phyloP scores from a whole-genome alignment of 1,284 basidiomycete species.

The Hemileia vastatrix region DNA sequence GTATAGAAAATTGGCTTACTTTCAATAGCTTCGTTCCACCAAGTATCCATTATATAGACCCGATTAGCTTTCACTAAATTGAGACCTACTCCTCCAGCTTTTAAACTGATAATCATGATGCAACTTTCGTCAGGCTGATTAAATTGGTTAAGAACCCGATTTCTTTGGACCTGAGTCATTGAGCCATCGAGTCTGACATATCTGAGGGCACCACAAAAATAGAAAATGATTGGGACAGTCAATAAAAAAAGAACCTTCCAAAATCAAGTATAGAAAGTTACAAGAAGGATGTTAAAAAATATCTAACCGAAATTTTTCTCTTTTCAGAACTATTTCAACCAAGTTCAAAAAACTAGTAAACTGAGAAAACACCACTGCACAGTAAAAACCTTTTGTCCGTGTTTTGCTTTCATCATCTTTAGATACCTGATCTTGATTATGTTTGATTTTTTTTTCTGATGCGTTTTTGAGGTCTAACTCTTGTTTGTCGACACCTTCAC shows the following conservation, averaged over 20 bases:
- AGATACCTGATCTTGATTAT: constrained; percentile 40
- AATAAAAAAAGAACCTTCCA: neutral
- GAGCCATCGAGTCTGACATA: constrained; percentile 85
- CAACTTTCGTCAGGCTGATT: constrained; percentile 70
- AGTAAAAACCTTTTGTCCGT: constrained; percentile 23
- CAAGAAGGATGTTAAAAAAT: constrained; percentile 5
- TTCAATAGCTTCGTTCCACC: constrained; percentile 23
- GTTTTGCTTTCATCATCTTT: neutral
- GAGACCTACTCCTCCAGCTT: constrained; percentile 81
- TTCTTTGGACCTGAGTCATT: constrained; percentile 77
- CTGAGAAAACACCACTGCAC: constrained; percentile 45
- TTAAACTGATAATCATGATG: constrained; percentile 77
- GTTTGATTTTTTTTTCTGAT: constrained; percentile 91
- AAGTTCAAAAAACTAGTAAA: constrained; percentile 46
- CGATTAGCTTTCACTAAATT: constrained; percentile 29
- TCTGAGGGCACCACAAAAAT: constrained; percentile 44
- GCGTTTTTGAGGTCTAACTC: too few relatives aligned
- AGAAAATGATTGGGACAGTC: neutral
- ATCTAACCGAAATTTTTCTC: constrained; percentile 11
- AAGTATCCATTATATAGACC: constrained; percentile 23
- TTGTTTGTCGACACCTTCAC: too few relatives aligned
- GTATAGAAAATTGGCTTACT: neutral
- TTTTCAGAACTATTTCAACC: constrained; percentile 8
- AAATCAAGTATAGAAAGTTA: constrained; percentile 27
- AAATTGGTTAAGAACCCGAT: constrained; percentile 62